These are phyloP conservation scores for Globisporangium cederbergense DNA, from an alignment of 352 stramenopile genomes.

Conservation along the genomic window DNA sequence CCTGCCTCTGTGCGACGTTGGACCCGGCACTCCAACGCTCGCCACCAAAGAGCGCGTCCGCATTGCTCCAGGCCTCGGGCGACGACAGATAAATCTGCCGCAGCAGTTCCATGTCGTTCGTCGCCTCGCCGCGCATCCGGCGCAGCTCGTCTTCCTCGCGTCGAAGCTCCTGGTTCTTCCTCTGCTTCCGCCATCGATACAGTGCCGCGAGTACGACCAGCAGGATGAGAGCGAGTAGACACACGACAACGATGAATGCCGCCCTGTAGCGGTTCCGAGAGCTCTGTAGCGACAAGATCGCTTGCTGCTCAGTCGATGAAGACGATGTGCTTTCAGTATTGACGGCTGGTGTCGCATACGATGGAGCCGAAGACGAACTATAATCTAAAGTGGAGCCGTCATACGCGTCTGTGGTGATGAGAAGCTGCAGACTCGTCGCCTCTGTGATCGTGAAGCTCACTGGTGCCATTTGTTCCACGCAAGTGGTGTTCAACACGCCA, in stretches of 20 bases:
- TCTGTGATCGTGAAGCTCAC: conserved; percentile 5
- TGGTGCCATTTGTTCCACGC: background rate
- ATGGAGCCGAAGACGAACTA: background rate
- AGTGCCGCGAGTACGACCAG: conserved; percentile 8
- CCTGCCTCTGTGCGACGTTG: background rate
- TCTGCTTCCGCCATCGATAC: conserved; percentile 10
- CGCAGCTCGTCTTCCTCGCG: conserved; percentile 34
- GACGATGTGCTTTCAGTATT: background rate
- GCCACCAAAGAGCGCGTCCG: background rate
- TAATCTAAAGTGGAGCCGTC: background rate
- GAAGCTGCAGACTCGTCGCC: conserved; percentile 7
- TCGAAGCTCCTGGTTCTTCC: conserved; percentile 18
- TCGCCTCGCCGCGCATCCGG: conserved; percentile 36
- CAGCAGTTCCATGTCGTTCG: conserved; percentile 40
- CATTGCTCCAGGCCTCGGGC: conserved; percentile 6
- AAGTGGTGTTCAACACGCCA: background rate
- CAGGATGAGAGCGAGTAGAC: conserved; percentile 14
- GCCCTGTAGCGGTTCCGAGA: conserved; percentile 27
- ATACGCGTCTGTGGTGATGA: conserved; percentile 1
- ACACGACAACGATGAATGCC: conserved; percentile 29
- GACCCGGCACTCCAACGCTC: background rate
- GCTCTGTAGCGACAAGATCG: conserved; percentile 21
- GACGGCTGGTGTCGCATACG: background rate
- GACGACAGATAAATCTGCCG: conserved; percentile 41
- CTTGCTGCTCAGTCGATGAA: background rate